Percentiles rank a stretch among this genome's conserved stretches.
Conservation (phyloP, 2,329 filamentous ascomycete genomes). For the Calcarisporium arbuscula region DNA sequence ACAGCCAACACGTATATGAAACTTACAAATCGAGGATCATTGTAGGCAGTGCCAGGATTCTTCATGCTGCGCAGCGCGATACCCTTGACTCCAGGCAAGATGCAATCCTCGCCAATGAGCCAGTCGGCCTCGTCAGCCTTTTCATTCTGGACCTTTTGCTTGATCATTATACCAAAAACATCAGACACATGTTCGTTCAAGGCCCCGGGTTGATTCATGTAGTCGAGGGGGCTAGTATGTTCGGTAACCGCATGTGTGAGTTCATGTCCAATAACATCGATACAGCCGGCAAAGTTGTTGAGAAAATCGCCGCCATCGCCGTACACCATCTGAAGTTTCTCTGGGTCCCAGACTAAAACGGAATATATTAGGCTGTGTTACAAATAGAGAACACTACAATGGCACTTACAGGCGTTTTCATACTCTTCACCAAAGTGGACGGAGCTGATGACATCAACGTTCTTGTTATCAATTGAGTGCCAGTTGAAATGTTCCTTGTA, state of each 20-base stretch:
- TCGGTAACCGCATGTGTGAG: slow-evolving; percentile 50
- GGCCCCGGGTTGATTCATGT: slow-evolving; percentile 45
- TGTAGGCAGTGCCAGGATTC: slow-evolving; percentile 44
- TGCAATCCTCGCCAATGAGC: slow-evolving; percentile 48
- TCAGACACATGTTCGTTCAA: slow-evolving; percentile 53
- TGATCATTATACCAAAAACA: slow-evolving; percentile 51
- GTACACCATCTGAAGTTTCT: slow-evolving; percentile 46
- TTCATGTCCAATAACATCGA: slow-evolving; percentile 54
- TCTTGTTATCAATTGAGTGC: slow-evolving; percentile 46
- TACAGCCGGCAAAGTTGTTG: slow-evolving; percentile 42
- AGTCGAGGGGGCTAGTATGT: slow-evolving; percentile 42
- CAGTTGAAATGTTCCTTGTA: slow-evolving; percentile 43
- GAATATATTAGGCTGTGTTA: too few species aligned
- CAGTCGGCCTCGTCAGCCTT: slow-evolving; percentile 42
- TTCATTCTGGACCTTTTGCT: slow-evolving; percentile 43
- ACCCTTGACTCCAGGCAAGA: slow-evolving; percentile 44
- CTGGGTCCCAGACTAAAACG: slow-evolving; percentile 40
- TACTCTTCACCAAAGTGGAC: slow-evolving; percentile 45
- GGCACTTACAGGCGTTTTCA: slow-evolving; percentile 42
- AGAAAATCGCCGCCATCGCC: slow-evolving; percentile 48
- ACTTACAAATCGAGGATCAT: slow-evolving; percentile 43
- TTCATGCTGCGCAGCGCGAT: slow-evolving; percentile 49
- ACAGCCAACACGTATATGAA: not conserved
- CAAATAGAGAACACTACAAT: not conserved
- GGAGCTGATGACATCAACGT: slow-evolving; percentile 42